Conservation (phyloP, 345 rosid genomes). For the Citrus sinensis region DNA sequence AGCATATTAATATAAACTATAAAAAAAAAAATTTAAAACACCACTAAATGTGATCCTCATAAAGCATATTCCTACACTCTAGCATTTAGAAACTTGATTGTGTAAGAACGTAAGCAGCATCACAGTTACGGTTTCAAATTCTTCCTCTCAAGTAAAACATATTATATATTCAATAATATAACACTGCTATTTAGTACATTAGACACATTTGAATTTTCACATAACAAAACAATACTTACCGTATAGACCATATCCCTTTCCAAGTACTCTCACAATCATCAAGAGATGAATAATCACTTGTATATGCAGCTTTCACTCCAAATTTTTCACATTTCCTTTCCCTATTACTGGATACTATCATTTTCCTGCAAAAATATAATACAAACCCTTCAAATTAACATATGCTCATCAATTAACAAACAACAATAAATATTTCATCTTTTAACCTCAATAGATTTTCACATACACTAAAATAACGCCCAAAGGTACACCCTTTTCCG, state of each 20-base stretch:
- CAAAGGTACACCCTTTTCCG: background rate
- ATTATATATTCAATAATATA: background rate
- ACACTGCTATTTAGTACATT: background rate
- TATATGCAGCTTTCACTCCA: slow-evolving; percentile 1
- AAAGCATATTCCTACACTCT: background rate
- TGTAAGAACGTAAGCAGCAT: no score
- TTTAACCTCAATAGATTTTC: background rate
- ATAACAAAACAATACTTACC: background rate
- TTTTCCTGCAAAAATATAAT: background rate
- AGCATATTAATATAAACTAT: background rate
- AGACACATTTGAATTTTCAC: background rate
- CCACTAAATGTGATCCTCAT: background rate
- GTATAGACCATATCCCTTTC: slow-evolving; percentile 20
- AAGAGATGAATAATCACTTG: background rate
- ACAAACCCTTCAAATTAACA: background rate
- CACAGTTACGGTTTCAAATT: background rate
- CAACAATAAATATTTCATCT: background rate
- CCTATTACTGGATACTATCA: background rate
- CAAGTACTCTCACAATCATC: slow-evolving; percentile 7
- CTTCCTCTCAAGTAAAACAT: background rate
- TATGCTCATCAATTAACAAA: background rate
- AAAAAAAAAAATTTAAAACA: background rate
- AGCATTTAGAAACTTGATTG: background rate
- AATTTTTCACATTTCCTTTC: background rate
- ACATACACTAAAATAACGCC: background rate